A percentile compares a stretch with the other conserved stretches of the same genome.
phyloP scores from a whole-genome alignment of 306 rosid species.

The Fragaria nilgerrensis region DNA sequence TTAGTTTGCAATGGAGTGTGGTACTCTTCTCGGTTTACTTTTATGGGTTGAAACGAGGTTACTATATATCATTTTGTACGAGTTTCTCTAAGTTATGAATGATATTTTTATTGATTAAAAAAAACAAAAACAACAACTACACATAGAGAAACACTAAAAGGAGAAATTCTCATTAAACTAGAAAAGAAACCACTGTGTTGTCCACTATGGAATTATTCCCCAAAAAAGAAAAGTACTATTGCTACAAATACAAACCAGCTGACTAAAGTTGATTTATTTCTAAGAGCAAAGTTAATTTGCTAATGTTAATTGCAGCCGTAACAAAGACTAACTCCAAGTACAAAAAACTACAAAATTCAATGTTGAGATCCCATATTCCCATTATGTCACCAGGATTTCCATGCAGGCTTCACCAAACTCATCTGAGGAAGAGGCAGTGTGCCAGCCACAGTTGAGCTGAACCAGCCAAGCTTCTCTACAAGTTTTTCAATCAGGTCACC shows the following conservation, averaged over 20 bases:
- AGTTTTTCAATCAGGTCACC: slow-evolving; percentile 47
- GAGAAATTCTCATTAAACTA: not conserved
- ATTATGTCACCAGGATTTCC: slow-evolving; percentile 32
- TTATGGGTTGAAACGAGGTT: too few relatives aligned
- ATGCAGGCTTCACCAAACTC: slow-evolving; percentile 17
- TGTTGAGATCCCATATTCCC: not conserved
- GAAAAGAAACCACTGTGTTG: not conserved
- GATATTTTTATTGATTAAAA: too few relatives aligned
- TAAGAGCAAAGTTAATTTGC: not conserved
- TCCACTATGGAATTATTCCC: not conserved
- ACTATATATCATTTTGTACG: too few relatives aligned
- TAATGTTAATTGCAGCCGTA: not conserved
- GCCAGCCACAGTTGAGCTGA: slow-evolving; percentile 28
- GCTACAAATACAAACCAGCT: not conserved
- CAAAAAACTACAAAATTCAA: slow-evolving; percentile 17
- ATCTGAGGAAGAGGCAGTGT: slow-evolving; percentile 28
- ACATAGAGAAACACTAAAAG: not conserved
- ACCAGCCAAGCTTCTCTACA: slow-evolving; percentile 50
- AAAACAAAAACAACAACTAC: too few relatives aligned
- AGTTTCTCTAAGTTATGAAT: too few relatives aligned
- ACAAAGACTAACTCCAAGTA: not conserved
- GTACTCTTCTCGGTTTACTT: too few relatives aligned
- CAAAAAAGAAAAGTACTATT: too few relatives aligned
- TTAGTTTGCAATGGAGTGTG: too few relatives aligned
- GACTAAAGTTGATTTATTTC: too few relatives aligned